Evolutionary conservation across 805 yeast genomes (phyloP).

Genomic region (Candida hungchunana): DNA sequence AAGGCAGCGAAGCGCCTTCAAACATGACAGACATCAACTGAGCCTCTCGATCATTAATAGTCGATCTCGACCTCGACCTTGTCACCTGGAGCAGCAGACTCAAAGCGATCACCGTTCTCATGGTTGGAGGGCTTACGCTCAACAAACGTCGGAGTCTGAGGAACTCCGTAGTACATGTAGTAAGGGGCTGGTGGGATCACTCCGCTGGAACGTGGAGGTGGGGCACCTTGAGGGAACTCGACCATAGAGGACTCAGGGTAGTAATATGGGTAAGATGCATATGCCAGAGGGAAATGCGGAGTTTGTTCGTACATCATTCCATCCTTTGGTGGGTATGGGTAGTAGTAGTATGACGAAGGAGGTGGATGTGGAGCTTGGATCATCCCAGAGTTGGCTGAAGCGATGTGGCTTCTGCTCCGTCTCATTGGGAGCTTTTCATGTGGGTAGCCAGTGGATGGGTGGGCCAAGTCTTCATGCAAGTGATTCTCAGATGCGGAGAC

Average conservation of each 20-base stretch:
- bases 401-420: constrained; percentile 12
- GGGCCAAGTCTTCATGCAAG: constrained; percentile 14
- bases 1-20: too few relatives aligned
- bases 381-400: constrained; percentile 8
- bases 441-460: constrained; percentile 18
- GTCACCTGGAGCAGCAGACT: background rate
- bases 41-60: too few relatives aligned
- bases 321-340: constrained; percentile 28
- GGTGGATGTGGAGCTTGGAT: constrained; percentile 18
- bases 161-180: constrained; percentile 28
- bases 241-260: constrained; percentile 21
- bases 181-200: constrained; percentile 27
- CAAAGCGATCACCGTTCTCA: constrained; percentile 3
- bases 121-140: constrained; percentile 8
- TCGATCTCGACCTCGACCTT: too few relatives aligned
- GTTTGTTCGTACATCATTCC: constrained; percentile 24
- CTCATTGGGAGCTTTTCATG: constrained; percentile 14
- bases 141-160: constrained; percentile 18
- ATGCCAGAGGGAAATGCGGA: constrained; percentile 19
- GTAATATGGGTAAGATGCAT: constrained; percentile 23
- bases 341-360: constrained; percentile 29
- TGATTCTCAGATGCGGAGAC: constrained; percentile 21
- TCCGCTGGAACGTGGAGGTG: constrained; percentile 12
- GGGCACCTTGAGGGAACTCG: constrained; percentile 17
- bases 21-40: too few relatives aligned